These are phyloP conservation scores for Claviceps sp. DNA, from an alignment of 2,329 filamentous ascomycete genomes.

Conservation along the genomic window DNA sequence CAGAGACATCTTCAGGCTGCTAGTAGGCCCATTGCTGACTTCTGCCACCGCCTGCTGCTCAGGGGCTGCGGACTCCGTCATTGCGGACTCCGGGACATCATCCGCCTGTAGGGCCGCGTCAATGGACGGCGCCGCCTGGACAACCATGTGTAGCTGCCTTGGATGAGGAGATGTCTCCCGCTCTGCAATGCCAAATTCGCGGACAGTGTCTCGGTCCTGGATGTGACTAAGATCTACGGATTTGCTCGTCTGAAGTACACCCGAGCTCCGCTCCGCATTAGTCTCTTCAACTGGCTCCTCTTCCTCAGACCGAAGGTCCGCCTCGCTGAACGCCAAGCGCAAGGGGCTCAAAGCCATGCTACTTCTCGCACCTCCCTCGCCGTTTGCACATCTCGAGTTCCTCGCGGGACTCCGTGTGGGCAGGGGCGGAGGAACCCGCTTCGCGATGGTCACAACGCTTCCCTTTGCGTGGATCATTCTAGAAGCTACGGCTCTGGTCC, in stretches of 20 bases:
- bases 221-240: background rate
- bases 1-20: background rate
- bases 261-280: background rate
- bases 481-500: constrained; percentile 44
- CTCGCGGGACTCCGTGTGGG: constrained; percentile 64
- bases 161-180: background rate
- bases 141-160: background rate
- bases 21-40: background rate
- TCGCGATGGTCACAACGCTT: constrained; percentile 72
- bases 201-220: background rate
- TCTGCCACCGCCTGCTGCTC: background rate
- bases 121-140: background rate
- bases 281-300: constrained; percentile 7
- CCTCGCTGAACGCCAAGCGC: constrained; percentile 31
- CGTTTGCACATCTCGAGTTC: constrained; percentile 35
- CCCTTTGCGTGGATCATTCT: constrained; percentile 60
- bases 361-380: constrained; percentile 49
- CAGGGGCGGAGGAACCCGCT: constrained; percentile 63
- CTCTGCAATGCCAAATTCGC: background rate
- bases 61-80: background rate
- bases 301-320: constrained; percentile 15
- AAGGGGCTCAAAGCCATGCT: constrained; percentile 35
- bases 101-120: background rate
- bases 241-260: background rate
- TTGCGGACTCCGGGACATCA: background rate